These are phyloP conservation scores for Xylaria sp. DNA, from an alignment of 2,329 filamentous ascomycete genomes.

Conservation along the genomic window DNA sequence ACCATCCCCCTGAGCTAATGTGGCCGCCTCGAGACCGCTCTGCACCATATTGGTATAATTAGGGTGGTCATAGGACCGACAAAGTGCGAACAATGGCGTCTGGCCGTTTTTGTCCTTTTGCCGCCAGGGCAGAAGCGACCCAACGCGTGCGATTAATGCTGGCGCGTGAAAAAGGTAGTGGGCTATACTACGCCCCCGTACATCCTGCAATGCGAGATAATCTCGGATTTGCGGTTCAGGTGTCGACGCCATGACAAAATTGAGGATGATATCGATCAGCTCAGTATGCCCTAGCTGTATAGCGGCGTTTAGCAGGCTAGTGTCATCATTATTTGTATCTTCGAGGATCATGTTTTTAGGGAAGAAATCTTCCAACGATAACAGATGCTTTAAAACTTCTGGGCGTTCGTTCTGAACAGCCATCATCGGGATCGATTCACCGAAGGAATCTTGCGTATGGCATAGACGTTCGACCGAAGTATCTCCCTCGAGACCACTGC, in stretches of 20 bases:
- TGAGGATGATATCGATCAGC: slow-evolving; percentile 75
- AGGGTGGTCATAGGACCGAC: slow-evolving; percentile 91
- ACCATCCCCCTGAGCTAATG: slow-evolving; percentile 74
- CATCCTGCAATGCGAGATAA: slow-evolving; percentile 80
- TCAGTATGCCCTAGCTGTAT: slow-evolving; percentile 81
- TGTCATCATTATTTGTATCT: slow-evolving; percentile 88
- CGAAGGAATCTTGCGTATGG: slow-evolving; percentile 71
- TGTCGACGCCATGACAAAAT: slow-evolving; percentile 67
- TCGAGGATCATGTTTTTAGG: slow-evolving; percentile 72
- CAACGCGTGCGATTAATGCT: slow-evolving; percentile 76
- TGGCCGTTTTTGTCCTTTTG: slow-evolving; percentile 95
- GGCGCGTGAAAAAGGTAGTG: slow-evolving; percentile 96
- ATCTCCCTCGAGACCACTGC: slow-evolving; percentile 80
- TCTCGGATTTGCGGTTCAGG: slow-evolving; percentile 61
- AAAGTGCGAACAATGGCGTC: slow-evolving; percentile 95
- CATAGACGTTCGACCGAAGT: slow-evolving; percentile 80
- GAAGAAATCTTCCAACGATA: slow-evolving; percentile 79
- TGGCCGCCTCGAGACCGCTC: slow-evolving; percentile 76
- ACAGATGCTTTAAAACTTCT: slow-evolving; percentile 76
- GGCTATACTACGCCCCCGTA: slow-evolving; percentile 85
- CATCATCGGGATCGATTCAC: slow-evolving; percentile 90
- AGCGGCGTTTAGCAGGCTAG: slow-evolving; percentile 86
- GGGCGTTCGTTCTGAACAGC: slow-evolving; percentile 75
- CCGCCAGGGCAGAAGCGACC: slow-evolving; percentile 81
- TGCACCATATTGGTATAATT: slow-evolving; percentile 89